Evolutionary conservation across 805 yeast species (phyloP), one percentile per base, ranked within the genome.

Genomic region (Nakazawaea anatomiae): DNA sequence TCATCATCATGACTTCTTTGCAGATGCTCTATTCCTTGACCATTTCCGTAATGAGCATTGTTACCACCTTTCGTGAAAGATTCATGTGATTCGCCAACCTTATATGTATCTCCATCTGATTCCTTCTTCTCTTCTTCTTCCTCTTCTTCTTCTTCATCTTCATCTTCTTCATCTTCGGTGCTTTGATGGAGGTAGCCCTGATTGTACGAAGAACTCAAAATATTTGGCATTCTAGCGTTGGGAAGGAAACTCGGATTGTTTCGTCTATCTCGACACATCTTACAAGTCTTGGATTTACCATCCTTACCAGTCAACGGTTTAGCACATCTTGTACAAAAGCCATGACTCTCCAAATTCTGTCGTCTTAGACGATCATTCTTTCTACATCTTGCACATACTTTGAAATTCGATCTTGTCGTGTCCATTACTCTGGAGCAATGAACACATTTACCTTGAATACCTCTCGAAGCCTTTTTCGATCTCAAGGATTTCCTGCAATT

Each of bases 361-460:
- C 88, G 64, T 55, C 88, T 69, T 44, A 76, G 65, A 59, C 77
- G 80, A 60, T 82, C 88, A 56, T 79, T 81, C 44, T 72, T 77
- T 52, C 88, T 70, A 61, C 89, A 83, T 55, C 87, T 67, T 53
- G 74, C 68, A 60, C 89, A 83, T n/a, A 83, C 88, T 60, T 82
- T 83, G 64, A 69, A 83, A 48, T 70, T 71, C 1, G 75, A 69
- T 50, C 71, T 73, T 6, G 73, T 61, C 14, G 65, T 58, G 38
- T 72, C 76, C 49, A 74, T 73, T 6, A 83, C 81, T 2, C 87
- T 86, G 1, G 82, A 71, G 54, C 89, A 83, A 59, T 83, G 88
- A 12, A 83, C 85, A 66, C 89, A 83, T 57, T 75, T 76, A 0
- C 89, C 88, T 55, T 73, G 76, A 10, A 80, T 79, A 5, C 80